Evolutionary conservation across 208 protist species (phyloP), one percentile per base, ranked within the genome.

Genomic region (Trypanosoma congolense): DNA sequence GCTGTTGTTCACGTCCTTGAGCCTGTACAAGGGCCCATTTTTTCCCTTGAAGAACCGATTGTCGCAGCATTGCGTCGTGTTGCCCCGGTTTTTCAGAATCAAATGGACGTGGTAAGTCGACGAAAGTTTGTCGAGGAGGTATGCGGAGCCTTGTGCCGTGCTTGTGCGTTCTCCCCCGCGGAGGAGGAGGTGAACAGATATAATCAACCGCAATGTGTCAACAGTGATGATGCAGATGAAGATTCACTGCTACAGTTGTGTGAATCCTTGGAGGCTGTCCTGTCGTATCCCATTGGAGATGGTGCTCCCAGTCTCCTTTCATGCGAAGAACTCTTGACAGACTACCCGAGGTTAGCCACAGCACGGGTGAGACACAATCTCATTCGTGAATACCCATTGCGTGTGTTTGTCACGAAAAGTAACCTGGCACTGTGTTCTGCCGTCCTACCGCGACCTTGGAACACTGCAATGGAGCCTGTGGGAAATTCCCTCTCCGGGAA

Each of bases 11-110:
- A 1, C 22, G 42, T 64, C 46, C 36, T 31, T 41, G 18, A 10
- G 9, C 58, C 42, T 16, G 19, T 43, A 10, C 42, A n/a, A 29
- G 41, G 28, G 18, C 22, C 24, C 45, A 53, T 69, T 21, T 80
- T 87, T 44, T 62, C 63, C 35, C 47, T 87, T 4, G 65, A 73
- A 22, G 75, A 87, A 56, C 63, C 80, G 0, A 61, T 87, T 28
- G 65, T 73, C 18, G 70, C 70, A 0, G 65, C 72, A 19, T 43
- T 87, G 19, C 54, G 74, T 19, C 80, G 73, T 9, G 45, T 58
- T n/a, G 64, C 65, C 1, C 35, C 61, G 22, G 14, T 68, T 14
- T 75, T 71, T 41, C 61, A 56, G 12, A 22, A 35, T 4, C 46
- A 8, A 10, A 58, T 58, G 51, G 55, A 25, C 47, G 41, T n/a